These are phyloP conservation scores for Chrysochromulina parva DNA, from an alignment of 78 protist species.

Conservation along the genomic window DNA sequence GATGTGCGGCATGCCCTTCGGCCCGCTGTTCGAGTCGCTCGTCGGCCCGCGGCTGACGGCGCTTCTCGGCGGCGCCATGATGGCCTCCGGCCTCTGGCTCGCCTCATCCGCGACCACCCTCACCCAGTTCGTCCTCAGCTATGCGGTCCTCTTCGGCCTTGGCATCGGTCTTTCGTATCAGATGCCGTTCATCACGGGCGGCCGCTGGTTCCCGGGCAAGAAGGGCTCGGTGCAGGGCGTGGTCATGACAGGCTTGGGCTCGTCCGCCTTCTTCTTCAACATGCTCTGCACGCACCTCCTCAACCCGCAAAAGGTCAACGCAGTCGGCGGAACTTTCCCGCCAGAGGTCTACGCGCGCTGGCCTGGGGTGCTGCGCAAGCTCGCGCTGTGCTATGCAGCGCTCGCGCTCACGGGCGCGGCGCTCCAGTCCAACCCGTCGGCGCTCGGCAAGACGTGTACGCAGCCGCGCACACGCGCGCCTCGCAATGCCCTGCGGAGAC, in stretches of 20 bases:
- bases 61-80: not conserved
- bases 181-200: not conserved
- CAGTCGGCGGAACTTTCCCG: not conserved
- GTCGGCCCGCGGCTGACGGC: not conserved
- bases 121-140: not conserved
- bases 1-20: not conserved
- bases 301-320: not conserved
- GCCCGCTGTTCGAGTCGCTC: not conserved
- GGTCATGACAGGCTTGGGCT: not conserved
- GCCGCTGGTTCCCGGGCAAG: not conserved
- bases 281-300: not conserved
- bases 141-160: not conserved
- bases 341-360: not conserved
- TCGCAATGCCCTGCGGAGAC: too few relatives aligned
- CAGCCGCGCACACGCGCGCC: too few relatives aligned
- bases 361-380: not conserved
- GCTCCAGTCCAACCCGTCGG: too few relatives aligned
- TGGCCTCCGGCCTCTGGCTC: not conserved
- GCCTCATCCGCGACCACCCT: not conserved
- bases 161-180: not conserved
- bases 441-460: too few relatives aligned
- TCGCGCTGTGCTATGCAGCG: not conserved
- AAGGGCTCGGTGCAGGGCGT: not conserved
- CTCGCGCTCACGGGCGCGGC: not conserved
- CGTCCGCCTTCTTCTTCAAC: not conserved